Evolutionary conservation across 2,329 filamentous ascomycete genomes (phyloP).

Genomic region (Colletotrichum melonis): DNA sequence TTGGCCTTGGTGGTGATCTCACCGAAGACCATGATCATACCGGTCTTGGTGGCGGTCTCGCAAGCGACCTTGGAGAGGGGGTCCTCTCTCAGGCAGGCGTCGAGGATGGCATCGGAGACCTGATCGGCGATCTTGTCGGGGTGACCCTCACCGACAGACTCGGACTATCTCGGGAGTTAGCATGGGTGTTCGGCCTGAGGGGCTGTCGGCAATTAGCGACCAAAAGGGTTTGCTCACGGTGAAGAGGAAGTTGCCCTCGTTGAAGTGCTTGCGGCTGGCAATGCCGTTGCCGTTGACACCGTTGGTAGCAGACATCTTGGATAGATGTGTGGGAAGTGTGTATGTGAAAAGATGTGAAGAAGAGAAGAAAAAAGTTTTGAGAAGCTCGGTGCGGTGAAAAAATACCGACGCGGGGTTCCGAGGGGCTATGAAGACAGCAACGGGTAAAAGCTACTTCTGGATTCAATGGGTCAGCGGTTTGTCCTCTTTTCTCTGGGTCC

Average conservation of each 20-base stretch:
- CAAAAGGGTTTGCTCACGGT: constrained; percentile 63
- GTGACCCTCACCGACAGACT: constrained; percentile 91
- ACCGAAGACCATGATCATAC: constrained; percentile 99
- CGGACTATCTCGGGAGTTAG: constrained; percentile 66
- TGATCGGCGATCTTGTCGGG: constrained; percentile 99
- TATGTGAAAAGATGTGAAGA: constrained; percentile 34
- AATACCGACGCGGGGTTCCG: constrained; percentile 38
- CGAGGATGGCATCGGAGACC: constrained; percentile 97
- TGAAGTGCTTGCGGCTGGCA: constrained; percentile 59
- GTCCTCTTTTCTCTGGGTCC: neutral
- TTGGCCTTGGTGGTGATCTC: constrained; percentile 98
- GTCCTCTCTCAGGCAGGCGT: constrained; percentile 95
- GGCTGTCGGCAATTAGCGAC: neutral
- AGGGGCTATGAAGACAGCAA: constrained; percentile 43
- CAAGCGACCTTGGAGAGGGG: constrained; percentile 99
- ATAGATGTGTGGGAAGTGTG: constrained; percentile 38
- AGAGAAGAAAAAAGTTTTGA: constrained; percentile 40
- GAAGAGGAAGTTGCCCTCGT: constrained; percentile 83
- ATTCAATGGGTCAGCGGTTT: constrained; percentile 15
- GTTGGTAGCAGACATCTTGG: constrained; percentile 70
- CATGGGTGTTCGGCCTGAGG: neutral
- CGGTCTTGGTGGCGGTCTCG: constrained; percentile 99
- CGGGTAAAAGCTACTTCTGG: constrained; percentile 28
- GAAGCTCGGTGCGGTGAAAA: constrained; percentile 38
- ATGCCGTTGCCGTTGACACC: constrained; percentile 53